Evolutionary conservation across 768 basidiomycete genomes (phyloP), one percentile per base, ranked within the genome.

Genomic region (Suillus placidus): DNA sequence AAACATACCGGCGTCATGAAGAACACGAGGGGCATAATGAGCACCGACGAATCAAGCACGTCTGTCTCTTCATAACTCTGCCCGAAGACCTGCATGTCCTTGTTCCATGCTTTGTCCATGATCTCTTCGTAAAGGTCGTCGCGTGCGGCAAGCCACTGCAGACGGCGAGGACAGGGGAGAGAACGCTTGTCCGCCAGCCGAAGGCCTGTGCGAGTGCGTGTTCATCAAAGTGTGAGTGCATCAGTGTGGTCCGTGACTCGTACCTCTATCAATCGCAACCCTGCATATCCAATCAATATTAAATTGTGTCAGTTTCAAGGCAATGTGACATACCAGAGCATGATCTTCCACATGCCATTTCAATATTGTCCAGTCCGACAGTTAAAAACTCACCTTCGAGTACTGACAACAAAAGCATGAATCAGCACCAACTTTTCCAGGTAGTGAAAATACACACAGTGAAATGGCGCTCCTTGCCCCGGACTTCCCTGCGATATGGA

Each of bases 101-200:
- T 76, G 77, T 96, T 92, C 91, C 92, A 97, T 0, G 93, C 92
- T 72, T 90, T 92, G 34, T 84, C 75, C 91, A 95, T 94, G 69
- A 99, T 92, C 68, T 97, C 91, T 75, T 99, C 97, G 76, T 98
- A 99, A 7, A 99, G 78, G 6, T 81, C 77, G 71, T 99, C 96
- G 23, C 96, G 87, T 4, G 89, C 86, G 1, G 78, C 80, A 20
- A 89, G 75, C 96, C 96, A 97, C 62, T 86, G 82, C 51, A 74
- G 74, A 20, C 90, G 86, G 16, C 83, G 84, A 0, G 91, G 92
- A 73, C 92, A 93, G 7, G 97, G 97, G 4, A 99, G 82, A 1
- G 93, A 95, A 20, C 97, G 88, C 78, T 99, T 99, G 42, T 98
- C 96, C 3, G 95, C 94, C 30, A 99, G 84, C 12, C 97, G 92